A percentile compares a stretch with the other conserved stretches of the same genome.
phyloP scores from a whole-genome alignment of 495 filamentous ascomycete species.

The Hypomontagnella submonticulosa region DNA sequence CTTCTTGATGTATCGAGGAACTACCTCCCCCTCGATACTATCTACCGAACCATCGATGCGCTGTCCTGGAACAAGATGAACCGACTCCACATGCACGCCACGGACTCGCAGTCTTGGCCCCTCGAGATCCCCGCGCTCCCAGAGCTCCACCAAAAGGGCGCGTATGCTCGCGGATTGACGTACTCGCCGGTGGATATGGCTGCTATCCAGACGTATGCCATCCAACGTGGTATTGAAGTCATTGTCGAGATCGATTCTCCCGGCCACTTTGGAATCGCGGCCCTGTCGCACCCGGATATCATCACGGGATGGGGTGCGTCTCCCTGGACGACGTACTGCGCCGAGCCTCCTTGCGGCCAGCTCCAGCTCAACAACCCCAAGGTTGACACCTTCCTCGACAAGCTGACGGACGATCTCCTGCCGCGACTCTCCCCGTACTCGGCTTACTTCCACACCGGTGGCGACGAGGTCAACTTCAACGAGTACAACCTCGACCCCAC shows the following conservation, averaged over 20 bases:
- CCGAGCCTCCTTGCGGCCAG: slow-evolving; percentile 79
- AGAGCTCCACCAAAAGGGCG: slow-evolving; percentile 73
- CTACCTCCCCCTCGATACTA: slow-evolving; percentile 69
- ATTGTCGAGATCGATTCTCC: slow-evolving; percentile 85
- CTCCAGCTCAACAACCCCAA: slow-evolving; percentile 75
- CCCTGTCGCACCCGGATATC: slow-evolving; percentile 73
- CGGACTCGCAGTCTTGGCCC: slow-evolving; percentile 87
- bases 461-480: slow-evolving; percentile 82
- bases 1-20: slow-evolving; percentile 77
- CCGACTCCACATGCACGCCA: slow-evolving; percentile 78
- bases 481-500: slow-evolving; percentile 77
- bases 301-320: slow-evolving; percentile 75
- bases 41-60: slow-evolving; percentile 77
- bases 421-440: slow-evolving; percentile 73
- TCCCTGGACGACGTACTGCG: slow-evolving; percentile 74
- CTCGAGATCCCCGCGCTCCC: slow-evolving; percentile 79
- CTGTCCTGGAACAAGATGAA: slow-evolving; percentile 83
- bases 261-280: slow-evolving; percentile 76
- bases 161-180: slow-evolving; percentile 67
- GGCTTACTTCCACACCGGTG: slow-evolving; percentile 83
- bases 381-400: slow-evolving; percentile 75
- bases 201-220: slow-evolving; percentile 73
- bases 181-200: slow-evolving; percentile 72
- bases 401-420: slow-evolving; percentile 74
- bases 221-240: slow-evolving; percentile 74